Conservation (phyloP, 2,329 filamentous ascomycete genomes). For the Colletotrichum cordylinicola region DNA sequence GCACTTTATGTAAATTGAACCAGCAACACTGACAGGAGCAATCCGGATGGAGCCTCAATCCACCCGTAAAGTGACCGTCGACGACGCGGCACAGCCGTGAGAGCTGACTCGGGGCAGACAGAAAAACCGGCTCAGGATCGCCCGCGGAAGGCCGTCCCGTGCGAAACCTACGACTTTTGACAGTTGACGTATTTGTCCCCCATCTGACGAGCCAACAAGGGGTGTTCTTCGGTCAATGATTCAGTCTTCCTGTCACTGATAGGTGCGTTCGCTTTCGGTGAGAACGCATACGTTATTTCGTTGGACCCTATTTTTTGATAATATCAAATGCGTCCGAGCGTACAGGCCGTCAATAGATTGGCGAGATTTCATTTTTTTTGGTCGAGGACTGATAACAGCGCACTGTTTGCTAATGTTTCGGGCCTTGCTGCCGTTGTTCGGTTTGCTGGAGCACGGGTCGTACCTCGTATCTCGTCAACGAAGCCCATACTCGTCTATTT, state of each 20-base stretch:
- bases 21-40: neutral
- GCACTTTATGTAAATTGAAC: neutral
- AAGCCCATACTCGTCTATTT: neutral
- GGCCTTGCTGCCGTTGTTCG: neutral
- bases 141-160: neutral
- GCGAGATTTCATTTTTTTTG: neutral
- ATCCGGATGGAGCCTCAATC: neutral
- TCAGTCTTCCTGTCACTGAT: neutral
- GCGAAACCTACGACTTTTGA: neutral
- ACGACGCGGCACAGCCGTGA: neutral
- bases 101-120: neutral
- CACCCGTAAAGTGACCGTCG: neutral
- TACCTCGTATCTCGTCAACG: neutral
- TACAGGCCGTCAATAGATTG: neutral
- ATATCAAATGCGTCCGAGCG: neutral
- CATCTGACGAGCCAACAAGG: neutral
- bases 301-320: neutral
- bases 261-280: neutral
- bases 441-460: neutral
- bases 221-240: neutral
- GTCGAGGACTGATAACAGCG: neutral
- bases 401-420: neutral
- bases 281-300: neutral
- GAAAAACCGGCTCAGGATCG: neutral
- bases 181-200: neutral